Evolutionary conservation across 169 alveolate species (phyloP).

Genomic region (Plasmodium knowlesi): DNA sequence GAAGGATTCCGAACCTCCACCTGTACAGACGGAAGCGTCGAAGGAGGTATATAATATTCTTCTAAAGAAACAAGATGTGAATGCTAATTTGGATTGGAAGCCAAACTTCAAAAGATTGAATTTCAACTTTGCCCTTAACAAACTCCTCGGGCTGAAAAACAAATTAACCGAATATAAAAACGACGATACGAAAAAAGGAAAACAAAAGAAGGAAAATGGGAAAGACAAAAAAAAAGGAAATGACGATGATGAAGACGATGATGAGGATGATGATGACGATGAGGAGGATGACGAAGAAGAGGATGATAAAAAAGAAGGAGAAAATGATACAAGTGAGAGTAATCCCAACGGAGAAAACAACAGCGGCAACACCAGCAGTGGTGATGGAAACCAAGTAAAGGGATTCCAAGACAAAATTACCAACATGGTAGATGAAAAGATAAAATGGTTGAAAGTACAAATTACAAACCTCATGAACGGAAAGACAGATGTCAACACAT

Average conservation of each 20-base stretch:
- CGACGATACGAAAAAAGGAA: background rate
- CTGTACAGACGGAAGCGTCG: constrained; percentile 20
- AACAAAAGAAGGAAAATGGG: background rate
- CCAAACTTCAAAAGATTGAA: background rate
- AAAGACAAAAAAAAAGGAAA: background rate
- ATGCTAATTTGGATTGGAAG: constrained; percentile 27
- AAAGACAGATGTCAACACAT: background rate
- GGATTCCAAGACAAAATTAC: background rate
- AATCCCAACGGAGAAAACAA: background rate
- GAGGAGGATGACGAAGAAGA: background rate
- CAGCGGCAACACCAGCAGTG: background rate
- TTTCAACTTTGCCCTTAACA: background rate
- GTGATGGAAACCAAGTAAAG: background rate
- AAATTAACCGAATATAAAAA: background rate
- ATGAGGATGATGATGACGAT: background rate
- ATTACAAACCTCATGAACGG: background rate
- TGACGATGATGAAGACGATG: background rate
- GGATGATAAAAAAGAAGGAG: background rate
- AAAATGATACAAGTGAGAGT: background rate
- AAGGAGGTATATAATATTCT: constrained; percentile 8
- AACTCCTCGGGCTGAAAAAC: background rate
- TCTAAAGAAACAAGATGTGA: background rate
- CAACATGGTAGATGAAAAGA: background rate
- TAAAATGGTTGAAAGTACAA: background rate
- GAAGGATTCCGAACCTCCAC: background rate